Evolutionary conservation across 139 green algal genomes (phyloP).

Genomic region (Medakamo hakoo): DNA sequence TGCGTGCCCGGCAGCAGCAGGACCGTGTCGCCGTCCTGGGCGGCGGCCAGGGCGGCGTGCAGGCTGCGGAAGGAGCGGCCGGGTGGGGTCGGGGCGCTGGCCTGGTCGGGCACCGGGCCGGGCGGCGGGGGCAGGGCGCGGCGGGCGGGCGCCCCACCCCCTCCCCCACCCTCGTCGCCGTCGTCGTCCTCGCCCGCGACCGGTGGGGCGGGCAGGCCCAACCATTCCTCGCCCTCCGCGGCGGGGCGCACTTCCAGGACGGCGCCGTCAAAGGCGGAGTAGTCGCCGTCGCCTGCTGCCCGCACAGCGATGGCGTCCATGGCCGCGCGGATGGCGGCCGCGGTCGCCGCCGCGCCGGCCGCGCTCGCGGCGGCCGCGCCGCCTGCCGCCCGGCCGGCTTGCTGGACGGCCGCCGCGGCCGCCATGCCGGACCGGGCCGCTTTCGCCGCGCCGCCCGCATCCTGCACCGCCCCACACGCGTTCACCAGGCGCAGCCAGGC

Average conservation of each 20-base stretch:
- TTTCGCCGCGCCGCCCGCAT: background rate
- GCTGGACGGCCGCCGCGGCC: no score
- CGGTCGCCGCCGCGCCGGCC: no score
- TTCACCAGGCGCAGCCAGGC: background rate
- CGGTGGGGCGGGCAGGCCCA: background rate
- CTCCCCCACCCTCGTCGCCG: background rate
- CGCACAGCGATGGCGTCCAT: background rate
- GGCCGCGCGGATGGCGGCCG: background rate
- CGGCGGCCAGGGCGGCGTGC: conserved; percentile 16
- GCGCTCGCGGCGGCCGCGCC: no score
- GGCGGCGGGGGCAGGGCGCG: no score
- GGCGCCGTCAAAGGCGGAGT: background rate
- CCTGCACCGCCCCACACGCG: no score
- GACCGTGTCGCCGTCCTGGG: conserved; percentile 27
- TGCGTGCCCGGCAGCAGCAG: conserved; percentile 26
- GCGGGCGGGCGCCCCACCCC: no score
- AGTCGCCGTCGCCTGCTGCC: background rate
- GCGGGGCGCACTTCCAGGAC: background rate
- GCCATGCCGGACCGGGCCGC: background rate
- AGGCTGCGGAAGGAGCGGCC: conserved; percentile 15
- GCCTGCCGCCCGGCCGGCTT: no score
- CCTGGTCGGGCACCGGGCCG: no score
- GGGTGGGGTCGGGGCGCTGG: background rate
- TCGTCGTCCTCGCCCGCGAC: background rate
- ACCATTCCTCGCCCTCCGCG: background rate